Base-by-base conservation (phyloP, 1,284 basidiomycete species). In the Peniophora sp. region DNA sequence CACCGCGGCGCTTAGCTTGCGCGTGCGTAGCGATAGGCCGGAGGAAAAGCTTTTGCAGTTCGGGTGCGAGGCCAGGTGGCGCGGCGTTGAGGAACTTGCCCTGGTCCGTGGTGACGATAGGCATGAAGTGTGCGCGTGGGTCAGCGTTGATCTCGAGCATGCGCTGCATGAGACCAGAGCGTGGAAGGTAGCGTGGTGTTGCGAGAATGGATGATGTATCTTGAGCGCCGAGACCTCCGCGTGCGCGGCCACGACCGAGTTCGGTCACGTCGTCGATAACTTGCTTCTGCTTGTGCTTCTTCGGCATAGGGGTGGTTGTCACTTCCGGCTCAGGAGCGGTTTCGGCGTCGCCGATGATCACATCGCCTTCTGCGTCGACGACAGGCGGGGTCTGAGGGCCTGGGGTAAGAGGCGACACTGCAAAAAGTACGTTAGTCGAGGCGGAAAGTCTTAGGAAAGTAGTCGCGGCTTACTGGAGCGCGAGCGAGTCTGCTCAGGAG, bases 191-290 rank as follows among this genome's bases (percentile, higher is more conserved):
- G 48, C 83, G 81, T 54, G 92, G 86, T 54, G 85, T 79, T 2
- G 83, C 81, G 43, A 91, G 69, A 55, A 95, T 94, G 50, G 77
- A 77, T 49, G 81, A 83, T 56, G 88, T 78, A 65, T 91, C 85
- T 59, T 77, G 73, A 24, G 77, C 73, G 41, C 77, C 83, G 6
- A 81, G 68, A 16, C 77, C 79, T 25, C 73, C 68, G 2, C 71
- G 72, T 27, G 81, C 82, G 16, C 81, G 79, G 1, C 83, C 83
- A 53, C 86, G 83, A n/a, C 78, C 73, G 24, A 95, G 77, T 67
- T 96, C 92, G 2, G 89, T 92, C 44, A 91, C 81, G 12, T 80
- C 76, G 64, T 96, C 85, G 52, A 90, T 85, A 53, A 91, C 89
- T 59, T 86, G 86, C 62, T 84, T 89, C 72, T 82, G 86, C 59